Evolutionary conservation across 495 filamentous ascomycete species (phyloP), one percentile per base, ranked within the genome.

Genomic region (Tirmania nivea): DNA sequence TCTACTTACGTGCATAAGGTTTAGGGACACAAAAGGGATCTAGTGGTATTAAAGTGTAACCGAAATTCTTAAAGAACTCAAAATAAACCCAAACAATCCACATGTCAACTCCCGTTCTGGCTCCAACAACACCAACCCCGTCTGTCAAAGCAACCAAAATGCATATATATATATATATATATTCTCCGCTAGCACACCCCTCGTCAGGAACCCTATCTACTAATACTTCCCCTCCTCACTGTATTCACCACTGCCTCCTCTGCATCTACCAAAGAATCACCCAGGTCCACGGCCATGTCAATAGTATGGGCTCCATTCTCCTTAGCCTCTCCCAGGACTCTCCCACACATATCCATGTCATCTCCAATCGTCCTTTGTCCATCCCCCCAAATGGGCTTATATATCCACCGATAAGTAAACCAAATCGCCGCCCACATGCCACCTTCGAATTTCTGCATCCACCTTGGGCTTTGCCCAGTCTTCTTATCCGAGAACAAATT

Each of bases 401-500:
- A 14, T 4, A 45, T 14, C 25, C 1, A 5, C 25, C 25, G 3
- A 8, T 45, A 45, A 14, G 12, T 19, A 45, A 14, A 45, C 39
- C 39, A 45, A 31, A 31, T 31, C 25, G 25, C 25, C 14, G 14
- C 39, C 39, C 39, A 45, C 39, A 45, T 45, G 39, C 39, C 39
- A 5, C 65, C 57, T 35, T 70, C 71, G 19, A 63, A 65, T 2
- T 74, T 31, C 20, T 49, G 59, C n/a, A 63, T 68, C 49, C 86
- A 35, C 86, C 87, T 94, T 17, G 52, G 49, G 7, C 86, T 85
- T 52, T 69, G 69, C 56, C 71, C 71, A 0, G 86, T 88, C 39
- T 76, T 69, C 9, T 81, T 66, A 52, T 83, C 79, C 1, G 73
- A 70, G 36, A 82, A 70, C 34, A 70, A 11, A 42, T 61, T 66